Evolutionary conservation across 2,329 filamentous ascomycete genomes (phyloP).

Genomic region (Aspergillus pseudoterreus): DNA sequence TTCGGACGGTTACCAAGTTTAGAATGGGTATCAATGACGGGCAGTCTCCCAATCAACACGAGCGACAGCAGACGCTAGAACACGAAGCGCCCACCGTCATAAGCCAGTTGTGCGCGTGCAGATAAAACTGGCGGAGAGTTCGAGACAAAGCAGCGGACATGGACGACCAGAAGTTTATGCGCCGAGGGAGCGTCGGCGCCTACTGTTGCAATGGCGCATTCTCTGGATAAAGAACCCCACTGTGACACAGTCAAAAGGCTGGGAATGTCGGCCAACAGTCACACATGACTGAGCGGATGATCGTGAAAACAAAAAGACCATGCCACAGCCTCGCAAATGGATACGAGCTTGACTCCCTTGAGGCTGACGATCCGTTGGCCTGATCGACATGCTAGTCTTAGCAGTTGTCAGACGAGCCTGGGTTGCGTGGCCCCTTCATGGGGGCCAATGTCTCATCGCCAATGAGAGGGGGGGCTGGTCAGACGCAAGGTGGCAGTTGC

Average conservation of each 20-base stretch:
- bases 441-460: slow-evolving; percentile 2
- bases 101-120: neutral
- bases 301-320: neutral
- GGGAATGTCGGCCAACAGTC: too few relatives aligned
- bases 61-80: neutral
- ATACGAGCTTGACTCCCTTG: neutral
- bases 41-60: slow-evolving; percentile 5
- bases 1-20: slow-evolving; percentile 3
- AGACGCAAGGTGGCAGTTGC: neutral
- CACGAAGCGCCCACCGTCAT: slow-evolving; percentile 5
- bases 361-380: neutral
- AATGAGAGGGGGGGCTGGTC: neutral
- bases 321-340: neutral
- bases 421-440: neutral
- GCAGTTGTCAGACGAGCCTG: neutral
- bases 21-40: slow-evolving; percentile 3
- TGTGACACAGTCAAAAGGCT: too few relatives aligned
- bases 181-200: neutral
- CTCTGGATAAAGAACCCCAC: neutral
- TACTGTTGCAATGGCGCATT: neutral
- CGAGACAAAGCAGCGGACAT: neutral
- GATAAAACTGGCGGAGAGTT: neutral
- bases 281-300: neutral
- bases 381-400: slow-evolving; percentile 1
- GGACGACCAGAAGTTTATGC: neutral